Evolutionary conservation across 1,284 basidiomycete species (phyloP).

Genomic region (Rhodotorula sp.): DNA sequence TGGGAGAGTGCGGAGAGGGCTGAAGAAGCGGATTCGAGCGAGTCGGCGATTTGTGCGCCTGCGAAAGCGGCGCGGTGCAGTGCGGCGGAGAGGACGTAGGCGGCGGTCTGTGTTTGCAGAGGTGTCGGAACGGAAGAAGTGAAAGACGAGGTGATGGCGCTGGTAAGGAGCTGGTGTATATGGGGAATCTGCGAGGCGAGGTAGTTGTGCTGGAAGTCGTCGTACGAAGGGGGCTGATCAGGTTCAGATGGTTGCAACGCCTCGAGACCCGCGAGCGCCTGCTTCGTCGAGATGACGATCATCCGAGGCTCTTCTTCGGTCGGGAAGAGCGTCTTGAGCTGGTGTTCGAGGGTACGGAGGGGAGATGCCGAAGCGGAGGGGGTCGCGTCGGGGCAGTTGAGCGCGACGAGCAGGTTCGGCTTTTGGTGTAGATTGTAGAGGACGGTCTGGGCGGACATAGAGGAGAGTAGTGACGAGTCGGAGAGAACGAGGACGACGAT

Average conservation of each 20-base stretch:
- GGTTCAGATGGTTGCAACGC: constrained; percentile 18
- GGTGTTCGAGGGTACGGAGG: constrained; percentile 19
- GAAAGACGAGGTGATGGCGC: constrained; percentile 1
- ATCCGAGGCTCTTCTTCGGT: background rate
- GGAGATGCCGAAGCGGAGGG: constrained; percentile 10
- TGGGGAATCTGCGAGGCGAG: constrained; percentile 25
- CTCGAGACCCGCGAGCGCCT: constrained; percentile 25
- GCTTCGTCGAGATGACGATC: constrained; percentile 23
- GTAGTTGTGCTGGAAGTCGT: constrained; percentile 26
- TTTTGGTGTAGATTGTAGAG: constrained; percentile 27
- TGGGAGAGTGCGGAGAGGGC: constrained; percentile 22
- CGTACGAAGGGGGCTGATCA: constrained; percentile 1
- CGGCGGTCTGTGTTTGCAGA: constrained; percentile 16
- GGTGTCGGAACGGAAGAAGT: background rate
- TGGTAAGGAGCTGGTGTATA: constrained; percentile 11
- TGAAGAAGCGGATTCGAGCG: constrained; percentile 6
- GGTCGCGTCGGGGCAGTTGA: constrained; percentile 26
- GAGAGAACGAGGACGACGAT: constrained; percentile 35
- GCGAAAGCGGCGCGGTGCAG: constrained; percentile 23
- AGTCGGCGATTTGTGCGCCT: constrained; percentile 21
- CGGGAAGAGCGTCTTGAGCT: constrained; percentile 22
- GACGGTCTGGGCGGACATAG: constrained; percentile 5
- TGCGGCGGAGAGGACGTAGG: constrained; percentile 19
- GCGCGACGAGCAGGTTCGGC: constrained; percentile 32
- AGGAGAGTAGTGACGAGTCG: constrained; percentile 15